Evolutionary conservation across 2,329 filamentous ascomycete species (phyloP), one percentile per base, ranked within the genome.

Genomic region (Thielaviopsis populi): DNA sequence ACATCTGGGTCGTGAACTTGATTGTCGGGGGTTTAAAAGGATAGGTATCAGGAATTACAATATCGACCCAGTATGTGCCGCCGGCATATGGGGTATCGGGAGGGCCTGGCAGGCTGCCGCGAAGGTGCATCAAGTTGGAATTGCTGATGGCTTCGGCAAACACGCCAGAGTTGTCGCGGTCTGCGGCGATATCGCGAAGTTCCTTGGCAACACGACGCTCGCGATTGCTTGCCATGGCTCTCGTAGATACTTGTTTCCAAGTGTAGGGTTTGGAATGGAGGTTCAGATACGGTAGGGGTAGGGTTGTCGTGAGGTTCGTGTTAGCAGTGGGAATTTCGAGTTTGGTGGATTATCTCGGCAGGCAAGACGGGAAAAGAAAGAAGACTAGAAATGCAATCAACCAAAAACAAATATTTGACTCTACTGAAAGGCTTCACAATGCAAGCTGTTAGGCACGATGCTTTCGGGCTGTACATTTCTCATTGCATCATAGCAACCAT

Each of bases 71-170:
- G 73, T 84, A 99, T 33, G 80, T 85, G 48, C 91, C 94, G 22
- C 90, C 91, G 69, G 91, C 89, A 72, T 97, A 99, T 0, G 94
- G 91, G 1, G 92, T 96, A 68, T 95, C 91, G 42, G 92, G 91
- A 0, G 94, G 94, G 0, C 90, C 94, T 43, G 81, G 81, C 73
- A 99, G 94, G 65, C 84, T 82, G 65, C 92, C 94, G 69, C 85
- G 85, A 67, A 99, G 83, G 70, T 92, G 88, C 65, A 86, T 89
- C 64, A 97, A 77, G 74, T 91, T 87, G 67, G 83, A 80, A 58
- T 82, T 82, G 67, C 82, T 80, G 65, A 84, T 76, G 0, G 85
- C 80, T 62, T 83, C 78, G 15, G 88, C 89, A 37, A 79, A 80
- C 70, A 97, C 89, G 66, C 89, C 86, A 22, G 90, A 95, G 67